Percentiles rank a stretch among this genome's conserved stretches.
These are phyloP conservation scores for Pharnaceum exiguum DNA, from an alignment of 148 eudicot genomes.

Conservation along the genomic window DNA sequence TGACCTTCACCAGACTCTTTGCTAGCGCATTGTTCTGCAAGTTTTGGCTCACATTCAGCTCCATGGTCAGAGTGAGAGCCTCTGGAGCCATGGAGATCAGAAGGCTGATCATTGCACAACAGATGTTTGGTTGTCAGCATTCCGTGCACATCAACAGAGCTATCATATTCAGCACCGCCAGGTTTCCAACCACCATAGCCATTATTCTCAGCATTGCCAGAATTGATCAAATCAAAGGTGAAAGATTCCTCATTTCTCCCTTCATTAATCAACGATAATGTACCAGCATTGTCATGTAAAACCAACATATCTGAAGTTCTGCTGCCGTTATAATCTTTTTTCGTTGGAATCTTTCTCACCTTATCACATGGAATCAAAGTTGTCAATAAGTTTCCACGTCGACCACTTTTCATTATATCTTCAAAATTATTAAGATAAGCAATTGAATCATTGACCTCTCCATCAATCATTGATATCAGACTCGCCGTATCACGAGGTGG, in stretches of 20 bases:
- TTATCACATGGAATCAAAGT: background rate
- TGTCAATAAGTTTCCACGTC: background rate
- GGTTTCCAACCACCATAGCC: conserved; percentile 11
- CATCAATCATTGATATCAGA: conserved; percentile 1
- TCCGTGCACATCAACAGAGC: conserved; percentile 12
- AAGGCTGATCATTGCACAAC: conserved; percentile 13
- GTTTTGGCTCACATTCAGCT: conserved; percentile 2
- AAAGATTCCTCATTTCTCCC: background rate
- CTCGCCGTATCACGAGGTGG: background rate
- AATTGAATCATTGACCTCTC: background rate
- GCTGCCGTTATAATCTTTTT: conserved; percentile 9
- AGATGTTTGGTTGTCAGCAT: background rate
- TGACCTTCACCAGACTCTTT: conserved; percentile 1
- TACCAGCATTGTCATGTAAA: conserved; percentile 3
- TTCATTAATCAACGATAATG: background rate
- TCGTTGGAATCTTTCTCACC: background rate
- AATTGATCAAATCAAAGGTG: conserved; percentile 3
- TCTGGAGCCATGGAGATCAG: conserved; percentile 13
- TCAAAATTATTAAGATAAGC: conserved; percentile 1
- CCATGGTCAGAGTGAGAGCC: background rate
- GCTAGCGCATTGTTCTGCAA: conserved; percentile 1
- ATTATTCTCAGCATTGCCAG: conserved; percentile 12
- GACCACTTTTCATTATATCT: conserved; percentile 1
- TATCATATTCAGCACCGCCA: background rate
- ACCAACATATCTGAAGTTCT: conserved; percentile 11